These are phyloP conservation scores for Vanrija pseudolonga DNA, from an alignment of 1,284 basidiomycete genomes.

Conservation along the genomic window DNA sequence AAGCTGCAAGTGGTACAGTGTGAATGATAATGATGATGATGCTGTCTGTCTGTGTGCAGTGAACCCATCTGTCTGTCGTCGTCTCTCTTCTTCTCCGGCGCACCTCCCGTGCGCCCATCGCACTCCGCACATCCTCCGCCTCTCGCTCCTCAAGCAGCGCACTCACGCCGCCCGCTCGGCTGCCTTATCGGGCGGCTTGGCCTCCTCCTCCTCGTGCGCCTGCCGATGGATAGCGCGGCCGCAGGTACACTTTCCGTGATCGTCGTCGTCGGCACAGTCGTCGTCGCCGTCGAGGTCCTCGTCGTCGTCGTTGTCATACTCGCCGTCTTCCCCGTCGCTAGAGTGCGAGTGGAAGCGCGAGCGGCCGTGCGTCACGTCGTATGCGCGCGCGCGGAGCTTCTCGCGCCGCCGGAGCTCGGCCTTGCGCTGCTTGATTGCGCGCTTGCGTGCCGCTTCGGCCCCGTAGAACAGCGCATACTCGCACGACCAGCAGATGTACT, in stretches of 20 bases:
- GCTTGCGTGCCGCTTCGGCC: slow-evolving; percentile 59
- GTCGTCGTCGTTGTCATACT: not conserved
- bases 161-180: not conserved
- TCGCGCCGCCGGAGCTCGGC: slow-evolving; percentile 69
- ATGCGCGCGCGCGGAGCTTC: slow-evolving; percentile 68
- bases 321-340: slow-evolving; percentile 2
- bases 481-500: slow-evolving; percentile 85
- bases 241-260: slow-evolving; percentile 6
- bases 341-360: slow-evolving; percentile 6
- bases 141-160: not conserved
- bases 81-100: not conserved
- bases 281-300: slow-evolving; percentile 3
- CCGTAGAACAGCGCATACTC: slow-evolving; percentile 82
- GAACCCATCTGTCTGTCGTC: not conserved
- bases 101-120: not conserved
- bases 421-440: slow-evolving; percentile 68
- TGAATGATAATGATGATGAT: not conserved
- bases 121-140: not conserved
- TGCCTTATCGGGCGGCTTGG: slow-evolving; percentile 7
- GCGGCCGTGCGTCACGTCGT: slow-evolving; percentile 50
- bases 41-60: not conserved
- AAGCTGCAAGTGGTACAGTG: not conserved
- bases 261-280: slow-evolving; percentile 10
- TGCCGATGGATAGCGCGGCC: slow-evolving; percentile 7
- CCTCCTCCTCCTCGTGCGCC: not conserved